Evolutionary conservation across 2,329 filamentous ascomycete genomes (phyloP).

Genomic region (Beauveria scarabaeidicola): DNA sequence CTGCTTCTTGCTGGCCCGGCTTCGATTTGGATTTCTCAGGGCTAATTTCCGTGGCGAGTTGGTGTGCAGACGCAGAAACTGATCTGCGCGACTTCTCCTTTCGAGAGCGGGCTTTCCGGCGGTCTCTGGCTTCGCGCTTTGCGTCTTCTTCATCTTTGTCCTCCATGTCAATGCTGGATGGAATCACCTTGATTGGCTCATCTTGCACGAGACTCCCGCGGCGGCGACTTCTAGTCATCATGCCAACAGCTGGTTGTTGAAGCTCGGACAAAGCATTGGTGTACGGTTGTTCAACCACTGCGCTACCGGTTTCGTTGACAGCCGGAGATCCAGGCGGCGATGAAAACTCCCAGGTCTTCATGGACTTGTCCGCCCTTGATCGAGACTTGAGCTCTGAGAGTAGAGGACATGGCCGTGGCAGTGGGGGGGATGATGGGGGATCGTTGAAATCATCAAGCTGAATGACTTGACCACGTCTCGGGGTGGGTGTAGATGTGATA

Average conservation of each 20-base stretch:
- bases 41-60: background rate
- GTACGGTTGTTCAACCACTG: background rate
- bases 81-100: background rate
- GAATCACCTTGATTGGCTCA: constrained; percentile 4
- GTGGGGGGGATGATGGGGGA: constrained; percentile 50
- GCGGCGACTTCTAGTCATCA: constrained; percentile 11
- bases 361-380: constrained; percentile 26
- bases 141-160: background rate
- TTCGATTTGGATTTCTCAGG: background rate
- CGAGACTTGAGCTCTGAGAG: constrained; percentile 43
- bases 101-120: background rate
- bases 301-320: background rate
- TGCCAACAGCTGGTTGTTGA: background rate
- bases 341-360: constrained; percentile 45
- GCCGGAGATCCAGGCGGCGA: constrained; percentile 48
- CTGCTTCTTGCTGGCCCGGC: background rate
- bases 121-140: background rate
- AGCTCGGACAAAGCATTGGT: background rate
- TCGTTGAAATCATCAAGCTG: constrained; percentile 43
- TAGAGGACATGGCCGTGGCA: constrained; percentile 44
- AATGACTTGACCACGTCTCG: constrained; percentile 44
- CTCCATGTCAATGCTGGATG: constrained; percentile 7
- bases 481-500: constrained; percentile 53
- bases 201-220: background rate
- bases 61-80: background rate